Evolutionary conservation across 345 rosid genomes (phyloP).

Genomic region (Eucalyptus marginata): DNA sequence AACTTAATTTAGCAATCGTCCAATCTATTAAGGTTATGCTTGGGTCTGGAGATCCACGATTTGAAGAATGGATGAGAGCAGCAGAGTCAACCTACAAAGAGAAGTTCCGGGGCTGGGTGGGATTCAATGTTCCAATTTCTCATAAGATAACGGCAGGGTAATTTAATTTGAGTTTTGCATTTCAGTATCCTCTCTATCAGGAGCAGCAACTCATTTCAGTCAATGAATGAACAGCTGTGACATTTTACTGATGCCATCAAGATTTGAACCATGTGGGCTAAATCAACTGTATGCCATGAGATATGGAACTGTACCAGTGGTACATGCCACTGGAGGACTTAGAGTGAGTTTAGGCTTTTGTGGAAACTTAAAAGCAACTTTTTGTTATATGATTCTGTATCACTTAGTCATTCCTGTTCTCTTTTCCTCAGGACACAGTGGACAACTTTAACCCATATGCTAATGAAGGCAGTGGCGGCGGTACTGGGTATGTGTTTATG

Average conservation of each 20-base stretch:
- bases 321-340: conserved; percentile 92
- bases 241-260: conserved; percentile 94
- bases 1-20: not conserved
- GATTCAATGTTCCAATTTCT: conserved; percentile 84
- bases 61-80: conserved; percentile 82
- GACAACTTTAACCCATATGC: conserved; percentile 73
- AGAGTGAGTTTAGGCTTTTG: conserved; percentile 37
- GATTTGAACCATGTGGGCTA: conserved; percentile 94
- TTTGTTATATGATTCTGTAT: not conserved
- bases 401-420: not conserved
- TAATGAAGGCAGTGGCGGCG: conserved; percentile 51
- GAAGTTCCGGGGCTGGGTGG: conserved; percentile 95
- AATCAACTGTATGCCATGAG: conserved; percentile 96
- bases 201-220: not conserved
- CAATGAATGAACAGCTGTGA: conserved; percentile 59
- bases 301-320: conserved; percentile 92
- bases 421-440: conserved; percentile 64
- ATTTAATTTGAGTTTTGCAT: not conserved
- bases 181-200: not conserved
- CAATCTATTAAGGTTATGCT: conserved; percentile 64
- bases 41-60: conserved; percentile 77
- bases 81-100: conserved; percentile 57
- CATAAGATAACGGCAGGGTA: conserved; percentile 97
- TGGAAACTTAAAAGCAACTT: not conserved
- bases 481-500: conserved; percentile 62